Evolutionary conservation across 352 stramenopile species (phyloP).

Genomic region (Phytophthora pluvialis): DNA sequence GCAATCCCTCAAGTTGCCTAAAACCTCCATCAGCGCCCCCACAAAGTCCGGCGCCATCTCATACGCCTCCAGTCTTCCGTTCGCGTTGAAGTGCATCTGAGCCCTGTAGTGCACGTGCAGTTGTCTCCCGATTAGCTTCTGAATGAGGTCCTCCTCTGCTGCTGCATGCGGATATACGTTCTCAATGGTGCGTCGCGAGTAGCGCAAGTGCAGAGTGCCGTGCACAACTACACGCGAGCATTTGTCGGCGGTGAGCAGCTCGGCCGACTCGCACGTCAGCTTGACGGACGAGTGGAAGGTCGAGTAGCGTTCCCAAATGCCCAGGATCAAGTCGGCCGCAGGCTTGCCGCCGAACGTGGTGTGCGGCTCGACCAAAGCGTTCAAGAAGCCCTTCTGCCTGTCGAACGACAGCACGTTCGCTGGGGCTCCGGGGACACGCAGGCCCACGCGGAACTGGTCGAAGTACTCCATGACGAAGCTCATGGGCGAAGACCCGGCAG

Average conservation of each 20-base stretch:
- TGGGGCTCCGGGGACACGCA: constrained; percentile 16
- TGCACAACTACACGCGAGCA: constrained; percentile 32
- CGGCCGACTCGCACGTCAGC: constrained; percentile 30
- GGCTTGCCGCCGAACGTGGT: constrained; percentile 29
- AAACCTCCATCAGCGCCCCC: constrained; percentile 40
- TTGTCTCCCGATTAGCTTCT: constrained; percentile 52
- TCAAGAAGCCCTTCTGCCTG: constrained; percentile 39
- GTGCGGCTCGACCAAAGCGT: constrained; percentile 31
- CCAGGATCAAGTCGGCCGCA: constrained; percentile 30
- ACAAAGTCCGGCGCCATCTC: constrained; percentile 49
- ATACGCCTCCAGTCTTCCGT: constrained; percentile 37
- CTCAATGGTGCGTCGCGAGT: constrained; percentile 54
- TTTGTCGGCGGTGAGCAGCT: constrained; percentile 31
- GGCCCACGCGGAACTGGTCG: constrained; percentile 40
- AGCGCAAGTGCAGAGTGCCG: constrained; percentile 50
- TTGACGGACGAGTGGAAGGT: constrained; percentile 40
- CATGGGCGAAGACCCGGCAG: constrained; percentile 23
- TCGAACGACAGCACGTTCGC: background rate
- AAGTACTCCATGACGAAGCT: constrained; percentile 49
- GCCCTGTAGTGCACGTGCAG: constrained; percentile 49
- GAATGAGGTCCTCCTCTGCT: constrained; percentile 45
- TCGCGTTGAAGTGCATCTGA: constrained; percentile 48
- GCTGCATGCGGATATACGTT: constrained; percentile 51
- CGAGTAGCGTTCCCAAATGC: constrained; percentile 38
- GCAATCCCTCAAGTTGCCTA: constrained; percentile 46